A percentile compares a stretch with the other conserved stretches of the same genome.
Conservation (phyloP, 441 rosid species). For the Eutrema salsugineum region DNA sequence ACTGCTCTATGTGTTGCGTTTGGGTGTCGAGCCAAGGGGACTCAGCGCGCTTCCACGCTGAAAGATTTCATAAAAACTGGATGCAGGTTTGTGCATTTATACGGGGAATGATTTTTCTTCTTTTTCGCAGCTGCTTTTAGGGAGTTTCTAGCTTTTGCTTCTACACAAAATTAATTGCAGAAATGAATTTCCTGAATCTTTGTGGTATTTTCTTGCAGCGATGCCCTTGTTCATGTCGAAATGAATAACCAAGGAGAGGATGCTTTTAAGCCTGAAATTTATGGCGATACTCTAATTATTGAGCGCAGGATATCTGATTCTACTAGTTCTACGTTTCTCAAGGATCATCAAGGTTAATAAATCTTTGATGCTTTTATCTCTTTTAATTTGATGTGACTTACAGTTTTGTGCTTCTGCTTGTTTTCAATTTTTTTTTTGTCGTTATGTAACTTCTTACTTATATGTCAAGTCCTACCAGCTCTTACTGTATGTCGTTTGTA, state of each 20-base stretch:
- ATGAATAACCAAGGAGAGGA: conserved; percentile 75
- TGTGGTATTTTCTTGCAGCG: conserved; percentile 33
- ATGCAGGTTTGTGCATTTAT: conserved; percentile 55
- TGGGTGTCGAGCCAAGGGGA: conserved; percentile 85
- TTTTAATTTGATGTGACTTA: neutral
- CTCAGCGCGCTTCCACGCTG: conserved; percentile 78
- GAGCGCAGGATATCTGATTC: conserved; percentile 78
- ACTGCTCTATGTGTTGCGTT: conserved; percentile 93
- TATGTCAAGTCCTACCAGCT: neutral
- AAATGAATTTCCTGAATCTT: neutral
- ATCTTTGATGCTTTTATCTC: neutral
- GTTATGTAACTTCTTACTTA: neutral
- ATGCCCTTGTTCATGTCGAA: conserved; percentile 64
- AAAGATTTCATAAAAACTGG: conserved; percentile 89
- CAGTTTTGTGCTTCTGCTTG: neutral
- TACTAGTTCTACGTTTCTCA: conserved; percentile 49
- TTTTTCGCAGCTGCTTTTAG: neutral
- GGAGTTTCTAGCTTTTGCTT: neutral
- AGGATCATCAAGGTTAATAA: conserved; percentile 60
- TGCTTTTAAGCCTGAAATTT: conserved; percentile 66
- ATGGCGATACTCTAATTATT: conserved; percentile 57
- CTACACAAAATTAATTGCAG: neutral
- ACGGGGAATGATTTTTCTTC: too few species aligned
- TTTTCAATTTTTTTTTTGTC: neutral
- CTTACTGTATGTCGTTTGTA: neutral